Base-by-base conservation (phyloP, 257 asterid genomes). In the Gardenia jasminoides region DNA sequence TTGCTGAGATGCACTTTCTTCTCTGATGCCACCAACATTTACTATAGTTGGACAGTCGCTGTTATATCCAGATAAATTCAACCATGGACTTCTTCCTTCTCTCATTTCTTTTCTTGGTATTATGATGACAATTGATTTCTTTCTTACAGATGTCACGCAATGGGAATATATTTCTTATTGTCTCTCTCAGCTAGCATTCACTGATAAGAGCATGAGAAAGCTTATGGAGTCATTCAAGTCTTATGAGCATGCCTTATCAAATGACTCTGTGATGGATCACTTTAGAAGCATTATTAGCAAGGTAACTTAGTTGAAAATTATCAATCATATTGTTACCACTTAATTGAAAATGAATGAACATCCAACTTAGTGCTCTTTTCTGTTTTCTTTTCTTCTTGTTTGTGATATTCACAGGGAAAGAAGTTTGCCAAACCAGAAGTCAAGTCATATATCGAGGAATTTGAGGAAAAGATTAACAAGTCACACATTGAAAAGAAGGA, bases 151-250 rank as follows among this genome's bases (percentile, higher is more conserved):
- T 83, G 66, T 80, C 74, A 90, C 79, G 89, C 93, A 92, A 83
- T 92, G 96, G 94, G 98, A 92, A 77, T 91, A 92, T 81, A 86
- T 95, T 67, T 93, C 99, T 33, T 95, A 95, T 86, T 95, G 99
- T 87, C 97, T 95, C 64, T 93, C 99, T 82, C 98, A 89, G 92
- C 87, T 95, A 70, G 83, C 99, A 41, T 93, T 88, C 82, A 92
- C 96, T 33, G 99, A 95, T 84, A 95, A 91, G 90, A 92, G 99
- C 87, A 88, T 92, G 86, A 90, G 83, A 88, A 92, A 83, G 88
- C 96, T 95, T 74, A 93, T 92, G 77, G 99, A 95, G 72, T 89
- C 92, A 70, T 88, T 92, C 70, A 95, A 95, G 86, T 78, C 93
- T 19, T 95, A 87, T 68, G 99, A 93, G 77, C 94, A 93, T 84